These are phyloP conservation scores for Neurospora tetraspora DNA, from an alignment of 495 filamentous ascomycete genomes.

Conservation along the genomic window DNA sequence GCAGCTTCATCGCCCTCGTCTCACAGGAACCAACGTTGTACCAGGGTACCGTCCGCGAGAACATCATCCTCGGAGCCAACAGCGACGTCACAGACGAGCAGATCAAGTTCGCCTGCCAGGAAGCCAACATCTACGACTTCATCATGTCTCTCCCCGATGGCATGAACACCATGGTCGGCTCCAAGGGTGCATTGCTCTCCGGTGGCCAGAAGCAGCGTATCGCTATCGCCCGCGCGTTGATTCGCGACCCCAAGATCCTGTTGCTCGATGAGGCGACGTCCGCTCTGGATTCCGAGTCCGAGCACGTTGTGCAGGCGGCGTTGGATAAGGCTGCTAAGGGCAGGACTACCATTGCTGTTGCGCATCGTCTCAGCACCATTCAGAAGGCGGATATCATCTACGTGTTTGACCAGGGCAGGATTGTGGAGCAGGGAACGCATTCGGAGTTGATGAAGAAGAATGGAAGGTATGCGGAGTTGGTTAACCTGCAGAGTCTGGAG, in stretches of 20 bases:
- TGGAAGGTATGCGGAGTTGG: conserved; percentile 47
- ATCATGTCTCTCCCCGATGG: conserved; percentile 54
- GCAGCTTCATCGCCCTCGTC: conserved; percentile 49
- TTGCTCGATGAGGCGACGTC: conserved; percentile 78
- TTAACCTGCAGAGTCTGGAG: conserved; percentile 62
- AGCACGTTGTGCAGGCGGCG: conserved; percentile 63
- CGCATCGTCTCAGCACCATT: conserved; percentile 51
- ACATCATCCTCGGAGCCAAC: conserved; percentile 46
- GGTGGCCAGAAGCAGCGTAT: conserved; percentile 79
- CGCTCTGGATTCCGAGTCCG: conserved; percentile 65
- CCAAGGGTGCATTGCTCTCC: conserved; percentile 55
- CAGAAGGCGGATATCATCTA: conserved; percentile 52
- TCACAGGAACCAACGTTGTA: conserved; percentile 55
- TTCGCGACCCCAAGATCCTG: conserved; percentile 62
- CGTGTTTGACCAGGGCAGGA: conserved; percentile 45
- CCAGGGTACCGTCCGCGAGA: conserved; percentile 48
- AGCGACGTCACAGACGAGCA: conserved; percentile 39
- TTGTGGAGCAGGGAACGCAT: conserved; percentile 50
- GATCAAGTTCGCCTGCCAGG: conserved; percentile 48
- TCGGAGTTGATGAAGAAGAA: conserved; percentile 38
- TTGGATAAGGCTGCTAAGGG: conserved; percentile 55
- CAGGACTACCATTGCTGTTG: conserved; percentile 69
- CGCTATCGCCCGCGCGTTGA: conserved; percentile 67
- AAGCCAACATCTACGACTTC: conserved; percentile 61
- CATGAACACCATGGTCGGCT: conserved; percentile 54